phyloP scores from a whole-genome alignment of 768 basidiomycete genomes.

The Amanita rimosa region DNA sequence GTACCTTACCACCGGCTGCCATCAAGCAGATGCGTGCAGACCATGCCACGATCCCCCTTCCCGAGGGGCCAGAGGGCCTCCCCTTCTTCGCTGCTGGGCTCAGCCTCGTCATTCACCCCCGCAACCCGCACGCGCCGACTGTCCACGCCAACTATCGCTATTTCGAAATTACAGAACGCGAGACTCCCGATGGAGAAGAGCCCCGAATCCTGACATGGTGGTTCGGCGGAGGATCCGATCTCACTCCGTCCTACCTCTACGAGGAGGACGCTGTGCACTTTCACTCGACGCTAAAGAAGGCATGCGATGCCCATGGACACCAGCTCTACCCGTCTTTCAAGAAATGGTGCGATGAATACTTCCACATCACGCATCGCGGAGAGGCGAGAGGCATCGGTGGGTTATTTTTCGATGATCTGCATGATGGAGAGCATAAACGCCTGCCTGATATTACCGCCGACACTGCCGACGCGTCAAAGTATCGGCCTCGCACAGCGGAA shows the following conservation, averaged over 20 bases:
- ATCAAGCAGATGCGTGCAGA: slow-evolving; percentile 94
- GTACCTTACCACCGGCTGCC: slow-evolving; percentile 76
- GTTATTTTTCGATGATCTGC: no score
- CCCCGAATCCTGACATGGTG: no score
- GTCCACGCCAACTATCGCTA: no score
- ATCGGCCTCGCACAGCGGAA: slow-evolving; percentile 44
- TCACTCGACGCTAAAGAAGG: slow-evolving; percentile 58
- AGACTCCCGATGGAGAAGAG: no score
- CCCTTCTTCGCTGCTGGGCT: slow-evolving; percentile 93
- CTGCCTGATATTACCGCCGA: slow-evolving; percentile 29
- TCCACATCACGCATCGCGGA: no score
- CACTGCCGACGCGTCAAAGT: slow-evolving; percentile 10
- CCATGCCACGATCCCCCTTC: slow-evolving; percentile 65
- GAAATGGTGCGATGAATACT: slow-evolving; percentile 97
- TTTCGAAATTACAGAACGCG: no score
- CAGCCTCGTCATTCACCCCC: slow-evolving; percentile 88
- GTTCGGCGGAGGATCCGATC: no score
- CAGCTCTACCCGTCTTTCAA: slow-evolving; percentile 75
- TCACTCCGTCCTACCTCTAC: slow-evolving; percentile 86
- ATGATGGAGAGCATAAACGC: slow-evolving; percentile 51
- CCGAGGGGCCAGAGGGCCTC: slow-evolving; percentile 47
- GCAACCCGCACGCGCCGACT: slow-evolving; percentile 87
- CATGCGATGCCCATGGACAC: slow-evolving; percentile 63
- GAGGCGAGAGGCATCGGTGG: no score
- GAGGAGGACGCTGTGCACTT: slow-evolving; percentile 83